Evolutionary conservation across 202 grass and related monocot genomes (phyloP).

Genomic region (Elaeis oleifera): DNA sequence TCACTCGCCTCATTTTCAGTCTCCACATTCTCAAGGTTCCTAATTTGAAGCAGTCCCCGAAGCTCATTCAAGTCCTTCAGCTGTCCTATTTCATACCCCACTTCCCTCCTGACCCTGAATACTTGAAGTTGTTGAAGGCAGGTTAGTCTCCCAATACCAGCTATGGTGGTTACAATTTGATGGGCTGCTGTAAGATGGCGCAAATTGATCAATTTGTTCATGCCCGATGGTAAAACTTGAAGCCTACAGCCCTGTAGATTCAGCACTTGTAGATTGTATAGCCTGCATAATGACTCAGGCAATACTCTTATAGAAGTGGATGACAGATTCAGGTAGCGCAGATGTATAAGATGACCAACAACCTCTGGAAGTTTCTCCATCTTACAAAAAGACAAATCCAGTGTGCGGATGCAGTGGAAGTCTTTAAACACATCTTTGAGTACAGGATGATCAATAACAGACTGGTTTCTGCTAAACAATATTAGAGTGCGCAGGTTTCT

Average conservation of each 20-base stretch:
- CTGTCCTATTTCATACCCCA: slow-evolving; percentile 33
- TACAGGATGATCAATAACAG: slow-evolving; percentile 3
- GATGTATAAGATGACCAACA: slow-evolving; percentile 24
- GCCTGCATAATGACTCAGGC: slow-evolving; percentile 25
- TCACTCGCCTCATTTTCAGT: slow-evolving; percentile 28
- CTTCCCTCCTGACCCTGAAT: slow-evolving; percentile 43
- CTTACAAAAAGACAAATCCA: slow-evolving; percentile 36
- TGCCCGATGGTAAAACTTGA: slow-evolving; percentile 21
- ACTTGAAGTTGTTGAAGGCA: slow-evolving; percentile 42
- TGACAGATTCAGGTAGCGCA: slow-evolving; percentile 31
- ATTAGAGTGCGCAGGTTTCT: slow-evolving; percentile 28
- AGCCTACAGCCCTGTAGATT: slow-evolving; percentile 23
- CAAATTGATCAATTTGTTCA: slow-evolving; percentile 37
- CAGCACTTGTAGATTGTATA: slow-evolving; percentile 55
- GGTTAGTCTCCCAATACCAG: slow-evolving; percentile 35
- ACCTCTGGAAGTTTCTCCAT: slow-evolving; percentile 25
- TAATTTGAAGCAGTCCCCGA: slow-evolving; percentile 43
- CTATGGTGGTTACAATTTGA: slow-evolving; percentile 36
- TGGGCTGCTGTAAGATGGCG: slow-evolving; percentile 40
- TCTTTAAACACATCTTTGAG: slow-evolving; percentile 24
- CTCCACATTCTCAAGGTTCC: slow-evolving; percentile 51
- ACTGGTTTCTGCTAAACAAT: slow-evolving; percentile 4
- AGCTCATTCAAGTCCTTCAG: slow-evolving; percentile 45
- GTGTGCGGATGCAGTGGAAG: slow-evolving; percentile 6
- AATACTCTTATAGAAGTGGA: slow-evolving; percentile 11